Conservation (phyloP, 306 rosid species). For the Senna tora region DNA sequence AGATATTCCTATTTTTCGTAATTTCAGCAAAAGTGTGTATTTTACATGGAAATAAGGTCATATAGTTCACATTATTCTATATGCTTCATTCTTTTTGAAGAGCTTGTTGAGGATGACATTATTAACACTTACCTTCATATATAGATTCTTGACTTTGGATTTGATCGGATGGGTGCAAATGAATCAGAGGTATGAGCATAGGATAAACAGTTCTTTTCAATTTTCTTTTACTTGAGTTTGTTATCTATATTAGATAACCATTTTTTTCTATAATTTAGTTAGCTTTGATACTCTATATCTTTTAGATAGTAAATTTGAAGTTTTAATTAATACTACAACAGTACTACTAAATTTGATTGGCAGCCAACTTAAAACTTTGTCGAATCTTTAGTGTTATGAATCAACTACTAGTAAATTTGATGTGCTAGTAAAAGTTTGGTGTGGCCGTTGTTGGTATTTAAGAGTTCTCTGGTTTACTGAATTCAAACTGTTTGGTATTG, state of each 20-base stretch:
- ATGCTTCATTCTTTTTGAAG: conserved; percentile 22
- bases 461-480: conserved; percentile 23
- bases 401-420: conserved; percentile 1
- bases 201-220: conserved; percentile 14
- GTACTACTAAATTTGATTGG: conserved; percentile 5
- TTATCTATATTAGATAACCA: neutral
- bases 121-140: conserved; percentile 45
- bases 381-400: too few relatives aligned
- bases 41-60: conserved; percentile 27
- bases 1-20: neutral
- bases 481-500: conserved; percentile 10
- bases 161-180: conserved; percentile 90
- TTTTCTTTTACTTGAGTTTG: conserved; percentile 24
- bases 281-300: conserved; percentile 19
- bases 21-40: neutral
- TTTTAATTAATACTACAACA: neutral
- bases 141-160: conserved; percentile 90
- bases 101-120: conserved; percentile 36
- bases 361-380: too few relatives aligned
- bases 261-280: conserved; percentile 20
- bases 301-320: neutral
- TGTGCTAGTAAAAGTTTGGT: conserved; percentile 22
- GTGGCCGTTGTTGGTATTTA: conserved; percentile 26
- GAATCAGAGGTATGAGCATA: conserved; percentile 72
- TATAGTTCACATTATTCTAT: neutral